A percentile compares a stretch with the other conserved stretches of the same genome.
Evolutionary conservation across 1,284 basidiomycete species (phyloP).

Genomic region (Moniliella sp.): DNA sequence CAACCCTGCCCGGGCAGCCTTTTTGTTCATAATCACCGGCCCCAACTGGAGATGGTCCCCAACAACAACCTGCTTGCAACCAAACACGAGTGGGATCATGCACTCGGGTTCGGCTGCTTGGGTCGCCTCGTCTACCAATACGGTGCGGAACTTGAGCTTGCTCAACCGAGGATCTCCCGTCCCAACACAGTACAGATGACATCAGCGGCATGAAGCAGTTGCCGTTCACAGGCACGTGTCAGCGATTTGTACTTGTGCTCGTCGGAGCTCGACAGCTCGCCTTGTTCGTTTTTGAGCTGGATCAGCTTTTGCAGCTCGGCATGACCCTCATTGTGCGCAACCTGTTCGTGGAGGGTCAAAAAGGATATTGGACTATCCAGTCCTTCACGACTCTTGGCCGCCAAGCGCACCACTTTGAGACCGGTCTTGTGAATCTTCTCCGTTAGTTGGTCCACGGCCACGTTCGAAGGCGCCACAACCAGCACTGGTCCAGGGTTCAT

Average conservation of each 20-base stretch:
- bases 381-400: constrained; percentile 84
- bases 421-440: constrained; percentile 95
- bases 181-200: constrained; percentile 94
- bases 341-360: constrained; percentile 87
- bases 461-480: constrained; percentile 94
- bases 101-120: constrained; percentile 96
- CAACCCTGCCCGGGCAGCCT: constrained; percentile 83
- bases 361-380: constrained; percentile 79
- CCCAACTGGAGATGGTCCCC: constrained; percentile 93
- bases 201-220: constrained; percentile 79
- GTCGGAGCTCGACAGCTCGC: constrained; percentile 82
- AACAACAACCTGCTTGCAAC: constrained; percentile 95
- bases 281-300: constrained; percentile 86
- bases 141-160: constrained; percentile 93
- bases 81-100: constrained; percentile 93
- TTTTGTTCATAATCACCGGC: constrained; percentile 99
- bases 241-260: constrained; percentile 93
- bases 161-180: constrained; percentile 81
- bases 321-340: constrained; percentile 61
- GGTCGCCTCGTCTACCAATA: constrained; percentile 93
- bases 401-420: constrained; percentile 88
- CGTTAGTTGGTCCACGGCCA: constrained; percentile 93
- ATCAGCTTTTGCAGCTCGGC: constrained; percentile 63
- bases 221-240: constrained; percentile 82
- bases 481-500: constrained; percentile 99